Percentiles rank a stretch among this genome's conserved stretches.
These are phyloP conservation scores for Raddia guianensis DNA, from an alignment of 176 grass and related monocot species.

Conservation along the genomic window DNA sequence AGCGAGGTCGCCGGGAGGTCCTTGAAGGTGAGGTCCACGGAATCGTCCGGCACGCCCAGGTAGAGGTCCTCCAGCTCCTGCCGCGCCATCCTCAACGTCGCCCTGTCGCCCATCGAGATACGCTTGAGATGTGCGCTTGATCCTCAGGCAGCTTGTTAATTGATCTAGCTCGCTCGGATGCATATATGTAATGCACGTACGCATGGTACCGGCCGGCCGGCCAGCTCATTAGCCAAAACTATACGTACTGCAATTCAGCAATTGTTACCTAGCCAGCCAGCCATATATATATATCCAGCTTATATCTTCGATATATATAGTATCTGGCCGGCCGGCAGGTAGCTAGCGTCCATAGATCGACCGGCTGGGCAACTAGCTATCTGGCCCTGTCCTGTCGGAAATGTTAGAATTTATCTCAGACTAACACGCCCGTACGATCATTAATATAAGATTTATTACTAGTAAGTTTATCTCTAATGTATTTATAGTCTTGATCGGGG, in stretches of 20 bases:
- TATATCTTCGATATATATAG: too few species aligned
- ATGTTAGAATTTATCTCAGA: too few species aligned
- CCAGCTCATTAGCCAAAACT: background rate
- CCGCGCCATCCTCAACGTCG: constrained; percentile 47
- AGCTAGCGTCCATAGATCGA: too few species aligned
- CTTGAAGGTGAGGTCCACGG: constrained; percentile 71
- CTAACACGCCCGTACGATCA: too few species aligned
- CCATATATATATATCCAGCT: too few species aligned
- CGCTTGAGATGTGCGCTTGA: background rate
- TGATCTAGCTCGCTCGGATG: background rate
- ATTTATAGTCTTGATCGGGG: too few species aligned
- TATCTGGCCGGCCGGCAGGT: too few species aligned
- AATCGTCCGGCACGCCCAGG: constrained; percentile 59
- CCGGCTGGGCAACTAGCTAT: background rate
- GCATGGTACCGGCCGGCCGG: background rate
- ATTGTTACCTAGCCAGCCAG: too few species aligned
- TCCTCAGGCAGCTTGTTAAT: background rate
- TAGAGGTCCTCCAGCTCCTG: constrained; percentile 72
- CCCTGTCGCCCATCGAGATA: constrained; percentile 41
- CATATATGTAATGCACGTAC: background rate
- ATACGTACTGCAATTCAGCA: too few species aligned
- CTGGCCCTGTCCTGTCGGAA: too few species aligned
- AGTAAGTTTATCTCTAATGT: too few species aligned
- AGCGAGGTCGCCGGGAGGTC: constrained; percentile 36
- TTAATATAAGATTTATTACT: too few species aligned